phyloP scores from a whole-genome alignment of 139 green algal species.

The Chlorella vulgaris region DNA sequence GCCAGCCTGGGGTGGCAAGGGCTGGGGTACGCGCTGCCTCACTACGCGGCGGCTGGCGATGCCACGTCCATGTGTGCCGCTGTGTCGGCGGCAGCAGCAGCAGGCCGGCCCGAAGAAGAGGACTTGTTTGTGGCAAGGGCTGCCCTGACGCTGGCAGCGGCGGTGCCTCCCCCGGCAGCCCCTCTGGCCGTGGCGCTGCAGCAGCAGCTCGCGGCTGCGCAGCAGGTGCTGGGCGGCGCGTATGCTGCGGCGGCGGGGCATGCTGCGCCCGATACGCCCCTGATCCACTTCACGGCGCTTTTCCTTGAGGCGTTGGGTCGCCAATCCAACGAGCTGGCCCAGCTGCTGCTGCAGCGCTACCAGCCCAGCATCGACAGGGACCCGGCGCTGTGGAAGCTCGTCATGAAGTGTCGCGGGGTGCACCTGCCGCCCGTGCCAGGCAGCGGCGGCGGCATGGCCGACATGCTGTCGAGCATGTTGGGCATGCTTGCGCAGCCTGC shows the following conservation, averaged over 20 bases:
- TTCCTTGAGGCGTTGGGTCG: constrained; percentile 25
- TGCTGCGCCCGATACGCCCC: constrained; percentile 6
- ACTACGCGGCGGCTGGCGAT: constrained; percentile 32
- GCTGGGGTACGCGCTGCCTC: constrained; percentile 30
- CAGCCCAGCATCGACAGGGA: constrained; percentile 22
- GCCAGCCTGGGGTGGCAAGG: constrained; percentile 39
- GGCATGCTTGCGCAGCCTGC: constrained; percentile 21
- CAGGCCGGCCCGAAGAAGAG: constrained; percentile 16
- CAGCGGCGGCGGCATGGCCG: constrained; percentile 2
- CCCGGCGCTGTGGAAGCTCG: constrained; percentile 16
- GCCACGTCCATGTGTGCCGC: neutral
- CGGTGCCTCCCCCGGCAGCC: neutral
- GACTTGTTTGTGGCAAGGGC: constrained; percentile 39
- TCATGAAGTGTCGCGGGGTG: neutral
- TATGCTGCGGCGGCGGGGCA: constrained; percentile 20
- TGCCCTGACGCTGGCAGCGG: constrained; percentile 11
- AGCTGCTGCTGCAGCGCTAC: constrained; percentile 28
- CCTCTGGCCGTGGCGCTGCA: neutral
- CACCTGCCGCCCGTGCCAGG: constrained; percentile 15
- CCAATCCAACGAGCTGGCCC: neutral
- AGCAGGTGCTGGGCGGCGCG: neutral
- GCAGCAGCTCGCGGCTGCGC: constrained; percentile 21
- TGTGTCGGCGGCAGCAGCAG: neutral
- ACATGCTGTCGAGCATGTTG: constrained; percentile 26
- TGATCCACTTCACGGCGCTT: constrained; percentile 27